phyloP scores from a whole-genome alignment of 352 stramenopile species.

The Globisporangium nagaii region DNA sequence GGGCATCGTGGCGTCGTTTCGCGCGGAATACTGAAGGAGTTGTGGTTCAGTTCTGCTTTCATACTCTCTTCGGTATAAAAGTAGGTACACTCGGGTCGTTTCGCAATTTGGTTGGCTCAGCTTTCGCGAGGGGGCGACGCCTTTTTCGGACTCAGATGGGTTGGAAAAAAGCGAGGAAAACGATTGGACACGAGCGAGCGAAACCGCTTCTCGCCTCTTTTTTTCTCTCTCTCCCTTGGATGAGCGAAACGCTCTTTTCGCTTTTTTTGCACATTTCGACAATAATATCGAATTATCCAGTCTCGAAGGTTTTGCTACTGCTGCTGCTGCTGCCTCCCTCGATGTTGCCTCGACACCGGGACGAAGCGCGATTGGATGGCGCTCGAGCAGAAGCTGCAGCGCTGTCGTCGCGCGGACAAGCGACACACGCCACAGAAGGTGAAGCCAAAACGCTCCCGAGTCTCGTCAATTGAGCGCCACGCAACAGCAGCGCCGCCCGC shows the following conservation, averaged over 20 bases:
- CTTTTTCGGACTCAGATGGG: slow-evolving; percentile 12
- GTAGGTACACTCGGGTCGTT: slow-evolving; percentile 6
- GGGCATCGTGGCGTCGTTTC: not conserved
- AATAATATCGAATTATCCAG: too few relatives aligned
- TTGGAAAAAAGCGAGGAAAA: not conserved
- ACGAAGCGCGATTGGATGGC: too few relatives aligned
- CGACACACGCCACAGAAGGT: too few relatives aligned
- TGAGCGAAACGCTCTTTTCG: not conserved
- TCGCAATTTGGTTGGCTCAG: slow-evolving; percentile 10
- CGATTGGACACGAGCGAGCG: slow-evolving; percentile 6
- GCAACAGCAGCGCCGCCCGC: not conserved
- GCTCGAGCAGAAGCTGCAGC: not conserved
- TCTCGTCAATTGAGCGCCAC: not conserved
- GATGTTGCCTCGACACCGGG: too few relatives aligned
- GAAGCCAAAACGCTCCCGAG: not conserved
- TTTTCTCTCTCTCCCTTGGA: too few relatives aligned
- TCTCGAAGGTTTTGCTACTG: too few relatives aligned
- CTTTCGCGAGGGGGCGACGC: slow-evolving; percentile 8
- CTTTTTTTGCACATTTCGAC: not conserved
- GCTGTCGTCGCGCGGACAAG: not conserved
- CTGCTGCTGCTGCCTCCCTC: too few relatives aligned
- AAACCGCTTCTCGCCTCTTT: too few relatives aligned
- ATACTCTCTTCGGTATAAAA: slow-evolving; percentile 4
- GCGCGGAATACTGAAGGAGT: not conserved
- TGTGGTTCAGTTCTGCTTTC: too few relatives aligned